Evolutionary conservation across 768 basidiomycete species (phyloP), one percentile per base, ranked within the genome.

Genomic region (Steccherinum ochraceum): DNA sequence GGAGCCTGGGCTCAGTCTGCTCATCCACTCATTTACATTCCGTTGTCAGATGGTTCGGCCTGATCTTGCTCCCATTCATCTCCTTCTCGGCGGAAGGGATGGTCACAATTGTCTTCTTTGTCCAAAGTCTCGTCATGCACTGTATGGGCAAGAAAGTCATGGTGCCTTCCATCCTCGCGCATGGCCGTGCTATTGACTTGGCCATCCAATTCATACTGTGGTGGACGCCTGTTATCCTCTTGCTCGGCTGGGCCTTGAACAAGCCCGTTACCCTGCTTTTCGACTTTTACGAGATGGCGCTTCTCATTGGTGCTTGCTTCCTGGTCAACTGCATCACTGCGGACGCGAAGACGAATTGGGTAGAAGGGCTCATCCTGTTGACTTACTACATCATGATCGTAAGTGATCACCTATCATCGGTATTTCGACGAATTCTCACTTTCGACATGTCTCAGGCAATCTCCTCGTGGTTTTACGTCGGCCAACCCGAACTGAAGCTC

Each of bases 251-350:
- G 87, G 81, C 80, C 76, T 70, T 69, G 3, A 57, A 65, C 43
- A 81, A 72, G 58, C 85, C 86, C 0, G 66, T 89, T 63, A 69
- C 72, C 10, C 64, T 89, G 21, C 70, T 89, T 24, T 89, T 89
- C 58, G 86, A 88, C 64, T 66, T 83, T 47, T 86, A 83, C 56
- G 84, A 88, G 61, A 76, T 89, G 2, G 78, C 81, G 0, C 56
- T 83, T 18, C 67, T 88, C 25, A 61, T 89, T 3, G 84, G 79
- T 1, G 73, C 84, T 2, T 83, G 81, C 59, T 87, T 89, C 69
- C 67, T 89, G 45, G 86, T 89, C 49, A 89, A 89, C 65, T 87
- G 85, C 59, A 82, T 89, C 47, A 87, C 86, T 11, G 83, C 84
- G 0, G 86, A 89, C 60, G 70, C 79, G 12, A 87, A 89, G 65